These are phyloP conservation scores for Penicillium maclennaniae DNA, from an alignment of 495 filamentous ascomycete species.

Conservation along the genomic window DNA sequence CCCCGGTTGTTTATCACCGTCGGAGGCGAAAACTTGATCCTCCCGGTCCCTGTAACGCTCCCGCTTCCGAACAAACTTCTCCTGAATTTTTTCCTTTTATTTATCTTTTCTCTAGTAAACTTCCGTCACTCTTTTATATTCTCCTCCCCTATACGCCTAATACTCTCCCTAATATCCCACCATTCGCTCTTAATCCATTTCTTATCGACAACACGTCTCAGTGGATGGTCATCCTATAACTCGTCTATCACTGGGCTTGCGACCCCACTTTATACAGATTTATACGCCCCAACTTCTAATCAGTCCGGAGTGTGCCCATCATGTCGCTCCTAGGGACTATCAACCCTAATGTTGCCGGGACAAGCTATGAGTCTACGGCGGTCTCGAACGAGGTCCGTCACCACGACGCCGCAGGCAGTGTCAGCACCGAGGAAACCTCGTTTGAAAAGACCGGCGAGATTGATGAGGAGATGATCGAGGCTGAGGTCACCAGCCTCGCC, in stretches of 20 bases:
- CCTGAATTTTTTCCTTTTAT: neutral
- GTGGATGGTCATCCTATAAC: conserved; percentile 17
- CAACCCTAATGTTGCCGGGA: conserved; percentile 30
- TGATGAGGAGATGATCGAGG: conserved; percentile 33
- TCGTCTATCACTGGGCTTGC: conserved; percentile 7
- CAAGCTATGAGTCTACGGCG: conserved; percentile 4
- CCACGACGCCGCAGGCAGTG: conserved; percentile 22
- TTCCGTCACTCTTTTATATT: conserved; percentile 1
- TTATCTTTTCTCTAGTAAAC: conserved; percentile 1
- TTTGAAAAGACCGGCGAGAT: conserved; percentile 23
- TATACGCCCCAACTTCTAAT: neutral
- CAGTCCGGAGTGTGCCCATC: conserved; percentile 9
- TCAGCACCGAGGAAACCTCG: conserved; percentile 34
- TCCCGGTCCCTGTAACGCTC: conserved; percentile 6
- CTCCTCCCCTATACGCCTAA: neutral
- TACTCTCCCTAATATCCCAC: neutral
- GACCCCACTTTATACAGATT: neutral
- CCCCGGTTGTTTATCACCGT: conserved; percentile 14
- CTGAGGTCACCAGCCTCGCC: conserved; percentile 43
- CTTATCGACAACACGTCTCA: neutral
- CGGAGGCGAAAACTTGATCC: conserved; percentile 7
- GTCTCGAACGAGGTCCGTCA: conserved; percentile 16
- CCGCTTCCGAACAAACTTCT: neutral
- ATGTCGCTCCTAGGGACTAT: conserved; percentile 42
- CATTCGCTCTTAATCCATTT: conserved; percentile 1